A percentile compares a stretch with the other conserved stretches of the same genome.
Evolutionary conservation across 164 flowering plant genomes (phyloP).

Genomic region (Cinnamomum micranthum): DNA sequence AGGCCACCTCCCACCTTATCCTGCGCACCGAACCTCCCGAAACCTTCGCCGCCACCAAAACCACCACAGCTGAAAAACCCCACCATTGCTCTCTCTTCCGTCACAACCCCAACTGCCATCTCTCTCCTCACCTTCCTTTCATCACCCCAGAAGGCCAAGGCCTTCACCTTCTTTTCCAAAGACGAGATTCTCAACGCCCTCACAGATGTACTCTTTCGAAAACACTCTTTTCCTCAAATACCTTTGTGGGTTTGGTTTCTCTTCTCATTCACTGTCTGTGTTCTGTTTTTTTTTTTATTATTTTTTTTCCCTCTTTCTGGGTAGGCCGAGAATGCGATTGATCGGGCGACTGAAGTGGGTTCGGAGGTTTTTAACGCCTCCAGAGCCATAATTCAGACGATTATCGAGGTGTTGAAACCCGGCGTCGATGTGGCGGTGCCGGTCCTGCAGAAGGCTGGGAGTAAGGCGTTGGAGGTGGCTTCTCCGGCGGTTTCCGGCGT

Average conservation of each 20-base stretch:
- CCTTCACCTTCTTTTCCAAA: slow-evolving; percentile 46
- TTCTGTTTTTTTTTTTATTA: background rate
- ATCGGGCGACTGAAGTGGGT: slow-evolving; percentile 57
- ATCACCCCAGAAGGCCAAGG: slow-evolving; percentile 54
- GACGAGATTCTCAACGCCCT: slow-evolving; percentile 77
- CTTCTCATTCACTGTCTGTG: background rate
- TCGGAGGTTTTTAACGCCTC: slow-evolving; percentile 40
- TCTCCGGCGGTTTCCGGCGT: slow-evolving; percentile 71
- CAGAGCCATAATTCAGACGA: slow-evolving; percentile 32
- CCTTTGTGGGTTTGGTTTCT: no score
- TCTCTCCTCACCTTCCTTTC: slow-evolving; percentile 45
- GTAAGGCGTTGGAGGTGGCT: slow-evolving; percentile 63
- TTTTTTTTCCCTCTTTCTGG: background rate
- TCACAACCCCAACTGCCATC: slow-evolving; percentile 4
- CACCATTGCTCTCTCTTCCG: background rate
- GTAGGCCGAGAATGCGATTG: slow-evolving; percentile 78
- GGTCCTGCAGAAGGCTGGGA: slow-evolving; percentile 58
- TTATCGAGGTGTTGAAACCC: slow-evolving; percentile 58
- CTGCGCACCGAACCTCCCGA: slow-evolving; percentile 11
- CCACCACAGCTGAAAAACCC: background rate
- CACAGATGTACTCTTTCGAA: slow-evolving; percentile 38
- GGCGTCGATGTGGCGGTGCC: slow-evolving; percentile 63
- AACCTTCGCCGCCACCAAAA: background rate
- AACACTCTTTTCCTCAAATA: no score
- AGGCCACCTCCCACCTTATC: slow-evolving; percentile 26